A percentile compares a stretch with the other conserved stretches of the same genome.
Evolutionary conservation across 2,329 filamentous ascomycete genomes (phyloP).

Genomic region (Alternaria brassicicola): DNA sequence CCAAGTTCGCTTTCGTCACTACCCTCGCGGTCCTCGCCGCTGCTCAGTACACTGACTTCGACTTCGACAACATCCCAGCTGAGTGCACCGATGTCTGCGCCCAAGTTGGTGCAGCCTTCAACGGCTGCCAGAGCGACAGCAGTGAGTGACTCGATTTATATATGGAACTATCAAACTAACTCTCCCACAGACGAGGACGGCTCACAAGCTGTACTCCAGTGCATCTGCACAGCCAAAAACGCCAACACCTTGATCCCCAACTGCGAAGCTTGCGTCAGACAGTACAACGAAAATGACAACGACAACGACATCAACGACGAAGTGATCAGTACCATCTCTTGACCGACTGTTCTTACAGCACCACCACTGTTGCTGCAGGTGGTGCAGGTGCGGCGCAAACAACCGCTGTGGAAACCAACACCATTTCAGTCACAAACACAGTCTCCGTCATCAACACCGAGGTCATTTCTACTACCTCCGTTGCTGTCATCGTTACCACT

Average conservation of each 20-base stretch:
- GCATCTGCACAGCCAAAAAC: slow-evolving; percentile 37
- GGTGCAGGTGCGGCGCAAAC: background rate
- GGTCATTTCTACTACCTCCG: background rate
- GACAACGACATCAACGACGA: too few relatives aligned
- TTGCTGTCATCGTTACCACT: slow-evolving; percentile 2
- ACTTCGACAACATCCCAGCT: slow-evolving; percentile 37
- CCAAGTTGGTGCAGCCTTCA: slow-evolving; percentile 29
- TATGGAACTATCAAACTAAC: background rate
- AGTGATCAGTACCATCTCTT: background rate
- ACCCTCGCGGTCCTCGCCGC: slow-evolving; percentile 26
- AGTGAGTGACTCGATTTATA: slow-evolving; percentile 9
- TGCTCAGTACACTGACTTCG: slow-evolving; percentile 32
- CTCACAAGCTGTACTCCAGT: slow-evolving; percentile 26
- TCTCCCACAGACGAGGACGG: slow-evolving; percentile 26
- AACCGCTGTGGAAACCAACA: background rate
- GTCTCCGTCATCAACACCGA: background rate
- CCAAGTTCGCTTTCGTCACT: slow-evolving; percentile 34
- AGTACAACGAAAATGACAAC: slow-evolving; percentile 25
- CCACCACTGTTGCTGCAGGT: background rate
- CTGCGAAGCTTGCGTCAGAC: slow-evolving; percentile 40
- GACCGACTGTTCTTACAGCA: slow-evolving; percentile 1
- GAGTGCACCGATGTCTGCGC: slow-evolving; percentile 39
- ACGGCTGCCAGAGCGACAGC: slow-evolving; percentile 32
- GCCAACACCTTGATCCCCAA: slow-evolving; percentile 33
- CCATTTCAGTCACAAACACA: background rate